Conservation (phyloP, 768 basidiomycete genomes). For the Pleurotus giganteus region DNA sequence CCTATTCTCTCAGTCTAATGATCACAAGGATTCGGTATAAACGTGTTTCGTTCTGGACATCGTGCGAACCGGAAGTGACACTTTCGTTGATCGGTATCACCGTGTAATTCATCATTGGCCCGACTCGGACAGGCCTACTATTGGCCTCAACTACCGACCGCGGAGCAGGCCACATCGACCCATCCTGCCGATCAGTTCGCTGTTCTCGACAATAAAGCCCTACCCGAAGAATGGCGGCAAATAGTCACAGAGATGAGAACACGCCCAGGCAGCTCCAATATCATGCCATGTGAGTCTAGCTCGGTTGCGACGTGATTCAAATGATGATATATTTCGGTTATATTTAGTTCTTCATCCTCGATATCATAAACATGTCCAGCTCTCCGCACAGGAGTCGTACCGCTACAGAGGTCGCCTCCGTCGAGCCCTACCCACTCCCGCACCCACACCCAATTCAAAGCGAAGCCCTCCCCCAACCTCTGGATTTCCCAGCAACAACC, state of each 20-base stretch:
- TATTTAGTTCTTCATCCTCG: slow-evolving; percentile 55
- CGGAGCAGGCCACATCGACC: slow-evolving; percentile 53
- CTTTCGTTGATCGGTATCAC: neutral
- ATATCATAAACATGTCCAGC: slow-evolving; percentile 14
- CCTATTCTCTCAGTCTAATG: slow-evolving; percentile 7
- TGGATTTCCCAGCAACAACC: slow-evolving; percentile 8
- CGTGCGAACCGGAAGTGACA: slow-evolving; percentile 16
- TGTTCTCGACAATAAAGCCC: slow-evolving; percentile 58
- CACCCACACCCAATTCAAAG: slow-evolving; percentile 26
- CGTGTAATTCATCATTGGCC: neutral
- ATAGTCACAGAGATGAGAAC: slow-evolving; percentile 40
- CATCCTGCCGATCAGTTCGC: slow-evolving; percentile 43
- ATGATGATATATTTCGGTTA: neutral
- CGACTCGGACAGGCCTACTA: slow-evolving; percentile 41
- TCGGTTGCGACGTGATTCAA: neutral
- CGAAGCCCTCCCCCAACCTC: slow-evolving; percentile 4
- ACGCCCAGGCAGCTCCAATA: slow-evolving; percentile 31
- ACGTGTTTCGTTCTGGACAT: slow-evolving; percentile 9
- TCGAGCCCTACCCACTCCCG: slow-evolving; percentile 16
- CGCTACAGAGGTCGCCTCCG: too few relatives aligned
- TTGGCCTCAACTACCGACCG: slow-evolving; percentile 53
- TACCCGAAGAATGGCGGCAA: slow-evolving; percentile 69
- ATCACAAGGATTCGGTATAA: slow-evolving; percentile 7
- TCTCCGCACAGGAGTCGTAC: neutral
- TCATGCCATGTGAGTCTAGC: slow-evolving; percentile 49